These are phyloP conservation scores for Agastache rugosa DNA, from an alignment of 257 asterid genomes.

Conservation along the genomic window DNA sequence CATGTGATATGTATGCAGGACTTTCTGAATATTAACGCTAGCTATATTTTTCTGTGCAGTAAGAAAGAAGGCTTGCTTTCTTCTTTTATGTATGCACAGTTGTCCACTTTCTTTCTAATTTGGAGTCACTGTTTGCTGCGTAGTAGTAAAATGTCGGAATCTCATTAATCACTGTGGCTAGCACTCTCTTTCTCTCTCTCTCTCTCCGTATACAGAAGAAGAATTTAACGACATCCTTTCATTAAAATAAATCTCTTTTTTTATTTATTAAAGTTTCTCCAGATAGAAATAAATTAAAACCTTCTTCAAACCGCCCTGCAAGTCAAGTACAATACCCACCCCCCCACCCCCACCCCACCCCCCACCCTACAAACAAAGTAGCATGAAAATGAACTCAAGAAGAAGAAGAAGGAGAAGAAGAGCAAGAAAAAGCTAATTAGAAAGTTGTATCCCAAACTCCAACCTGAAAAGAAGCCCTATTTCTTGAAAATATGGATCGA, in stretches of 20 bases:
- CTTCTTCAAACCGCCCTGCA: background rate
- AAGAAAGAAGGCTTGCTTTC: slow-evolving; percentile 28
- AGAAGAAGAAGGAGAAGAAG: slow-evolving; percentile 34
- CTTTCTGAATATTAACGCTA: background rate
- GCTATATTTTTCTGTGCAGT: slow-evolving; percentile 7
- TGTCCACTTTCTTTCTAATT: slow-evolving; percentile 35
- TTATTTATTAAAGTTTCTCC: slow-evolving; percentile 6
- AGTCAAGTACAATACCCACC: background rate
- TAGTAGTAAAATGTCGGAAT: slow-evolving; percentile 38
- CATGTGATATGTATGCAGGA: slow-evolving; percentile 25
- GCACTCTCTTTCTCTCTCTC: background rate
- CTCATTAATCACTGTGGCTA: slow-evolving; percentile 37
- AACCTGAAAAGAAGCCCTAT: slow-evolving; percentile 20
- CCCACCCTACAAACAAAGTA: slow-evolving; percentile 23
- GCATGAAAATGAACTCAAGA: slow-evolving; percentile 36
- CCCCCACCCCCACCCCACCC: background rate
- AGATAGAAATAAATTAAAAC: slow-evolving; percentile 19
- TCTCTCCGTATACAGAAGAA: slow-evolving; percentile 16
- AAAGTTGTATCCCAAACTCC: slow-evolving; percentile 13
- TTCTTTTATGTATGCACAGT: slow-evolving; percentile 42
- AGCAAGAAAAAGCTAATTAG: background rate
- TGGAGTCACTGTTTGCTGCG: slow-evolving; percentile 37
- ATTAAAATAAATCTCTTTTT: slow-evolving; percentile 22
- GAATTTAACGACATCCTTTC: slow-evolving; percentile 39
- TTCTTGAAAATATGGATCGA: slow-evolving; percentile 3